These are phyloP conservation scores for Phlyctochytrium planicorne DNA, from an alignment of 192 early-diverging fungal species.

Conservation along the genomic window DNA sequence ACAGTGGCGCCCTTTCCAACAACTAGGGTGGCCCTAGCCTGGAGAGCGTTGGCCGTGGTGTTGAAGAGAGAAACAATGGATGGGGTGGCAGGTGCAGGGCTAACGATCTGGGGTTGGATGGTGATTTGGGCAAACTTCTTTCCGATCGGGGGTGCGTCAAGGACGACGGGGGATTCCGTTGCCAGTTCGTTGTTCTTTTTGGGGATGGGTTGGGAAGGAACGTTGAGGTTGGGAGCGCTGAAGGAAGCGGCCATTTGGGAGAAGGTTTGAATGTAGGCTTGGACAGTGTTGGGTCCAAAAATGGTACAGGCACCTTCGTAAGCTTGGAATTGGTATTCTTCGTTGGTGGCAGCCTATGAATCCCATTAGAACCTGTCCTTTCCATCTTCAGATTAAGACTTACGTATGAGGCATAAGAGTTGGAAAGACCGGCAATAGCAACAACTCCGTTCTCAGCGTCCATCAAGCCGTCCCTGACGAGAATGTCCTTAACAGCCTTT, in stretches of 20 bases:
- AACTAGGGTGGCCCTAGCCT: background rate
- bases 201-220: background rate
- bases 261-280: conserved; percentile 53
- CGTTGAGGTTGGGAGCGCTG: conserved; percentile 7
- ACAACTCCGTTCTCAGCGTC: conserved; percentile 37
- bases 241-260: conserved; percentile 47
- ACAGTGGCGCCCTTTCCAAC: conserved; percentile 23
- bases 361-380: conserved; percentile 8
- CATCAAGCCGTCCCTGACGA: conserved; percentile 38
- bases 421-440: conserved; percentile 55
- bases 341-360: conserved; percentile 49
- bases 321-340: conserved; percentile 63
- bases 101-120: too few relatives aligned
- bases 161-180: conserved; percentile 31
- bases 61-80: conserved; percentile 2
- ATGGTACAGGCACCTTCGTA: conserved; percentile 63
- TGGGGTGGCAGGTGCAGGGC: background rate
- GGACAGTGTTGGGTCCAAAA: conserved; percentile 58
- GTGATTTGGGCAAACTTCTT: conserved; percentile 35
- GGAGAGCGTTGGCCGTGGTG: background rate
- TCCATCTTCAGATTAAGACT: too few relatives aligned
- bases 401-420: conserved; percentile 53
- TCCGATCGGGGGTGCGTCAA: conserved; percentile 33
- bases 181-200: conserved; percentile 25
- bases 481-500: conserved; percentile 24